A percentile compares a stretch with the other conserved stretches of the same genome.
Evolutionary conservation across 768 basidiomycete species (phyloP).

Genomic region (Imleria badia): DNA sequence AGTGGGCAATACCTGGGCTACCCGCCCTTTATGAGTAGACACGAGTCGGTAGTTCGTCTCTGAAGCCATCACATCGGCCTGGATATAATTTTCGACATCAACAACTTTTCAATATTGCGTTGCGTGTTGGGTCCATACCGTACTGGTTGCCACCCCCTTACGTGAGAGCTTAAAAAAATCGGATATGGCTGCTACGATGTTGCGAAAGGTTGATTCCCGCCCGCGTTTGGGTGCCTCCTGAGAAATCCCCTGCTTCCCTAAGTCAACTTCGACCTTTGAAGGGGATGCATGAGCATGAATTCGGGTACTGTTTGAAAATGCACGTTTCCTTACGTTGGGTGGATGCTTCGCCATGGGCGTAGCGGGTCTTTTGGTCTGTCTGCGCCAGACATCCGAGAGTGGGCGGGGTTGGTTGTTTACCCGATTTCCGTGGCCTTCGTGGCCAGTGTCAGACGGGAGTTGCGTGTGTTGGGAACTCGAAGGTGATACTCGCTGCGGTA

Average conservation of each 20-base stretch:
- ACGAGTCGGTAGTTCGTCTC: background rate
- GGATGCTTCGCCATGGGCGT: background rate
- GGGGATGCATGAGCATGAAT: background rate
- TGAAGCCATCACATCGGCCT: background rate
- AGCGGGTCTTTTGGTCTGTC: background rate
- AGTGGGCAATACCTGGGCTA: background rate
- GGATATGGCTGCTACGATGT: background rate
- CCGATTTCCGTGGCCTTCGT: background rate
- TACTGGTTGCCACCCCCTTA: background rate
- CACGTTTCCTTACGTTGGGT: background rate
- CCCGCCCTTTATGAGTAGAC: too few relatives aligned
- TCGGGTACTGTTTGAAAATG: background rate
- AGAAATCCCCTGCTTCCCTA: background rate
- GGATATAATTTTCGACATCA: background rate
- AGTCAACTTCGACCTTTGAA: background rate
- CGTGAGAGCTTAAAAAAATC: background rate
- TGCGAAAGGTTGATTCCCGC: background rate
- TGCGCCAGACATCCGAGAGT: background rate
- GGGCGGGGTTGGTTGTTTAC: too few relatives aligned
- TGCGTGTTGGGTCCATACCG: background rate
- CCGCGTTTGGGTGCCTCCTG: background rate
- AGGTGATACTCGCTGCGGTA: background rate
- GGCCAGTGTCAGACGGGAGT: background rate
- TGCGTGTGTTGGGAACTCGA: background rate
- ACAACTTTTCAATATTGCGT: background rate